Evolutionary conservation across 2,329 filamentous ascomycete species (phyloP).

Genomic region (Arthrinium puccinioides): DNA sequence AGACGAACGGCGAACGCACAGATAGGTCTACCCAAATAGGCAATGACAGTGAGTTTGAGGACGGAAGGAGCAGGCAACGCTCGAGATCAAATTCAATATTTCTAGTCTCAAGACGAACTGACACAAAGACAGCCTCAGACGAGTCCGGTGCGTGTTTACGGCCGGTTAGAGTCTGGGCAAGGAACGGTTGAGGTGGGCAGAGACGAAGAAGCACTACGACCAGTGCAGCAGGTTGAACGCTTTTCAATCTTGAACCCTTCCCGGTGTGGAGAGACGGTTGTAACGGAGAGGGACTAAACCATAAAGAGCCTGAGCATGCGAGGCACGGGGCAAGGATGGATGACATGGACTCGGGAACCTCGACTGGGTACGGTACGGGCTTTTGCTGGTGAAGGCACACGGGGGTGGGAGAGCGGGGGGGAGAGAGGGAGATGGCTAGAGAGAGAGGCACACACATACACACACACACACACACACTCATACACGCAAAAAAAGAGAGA

Average conservation of each 20-base stretch:
- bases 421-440: constrained; percentile 3
- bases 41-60: constrained; percentile 28
- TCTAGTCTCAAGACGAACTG: constrained; percentile 13
- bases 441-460: constrained; percentile 1
- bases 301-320: constrained; percentile 29
- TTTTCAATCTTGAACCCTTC: constrained; percentile 25
- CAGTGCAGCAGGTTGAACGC: constrained; percentile 11
- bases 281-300: constrained; percentile 28
- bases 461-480: not conserved
- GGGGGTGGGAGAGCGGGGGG: not conserved
- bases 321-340: constrained; percentile 16
- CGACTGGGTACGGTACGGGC: not conserved
- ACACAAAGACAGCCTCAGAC: constrained; percentile 20
- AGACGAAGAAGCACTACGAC: constrained; percentile 12
- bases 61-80: constrained; percentile 9
- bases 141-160: constrained; percentile 12
- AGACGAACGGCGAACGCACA: constrained; percentile 20
- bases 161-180: constrained; percentile 5
- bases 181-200: constrained; percentile 13
- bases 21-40: constrained; percentile 29
- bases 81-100: constrained; percentile 7
- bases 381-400: not conserved
- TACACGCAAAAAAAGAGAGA: not conserved
- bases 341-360: not conserved
- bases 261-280: constrained; percentile 26